These are phyloP conservation scores for Trypanosoma caninum DNA, from an alignment of 208 protist genomes.

Conservation along the genomic window DNA sequence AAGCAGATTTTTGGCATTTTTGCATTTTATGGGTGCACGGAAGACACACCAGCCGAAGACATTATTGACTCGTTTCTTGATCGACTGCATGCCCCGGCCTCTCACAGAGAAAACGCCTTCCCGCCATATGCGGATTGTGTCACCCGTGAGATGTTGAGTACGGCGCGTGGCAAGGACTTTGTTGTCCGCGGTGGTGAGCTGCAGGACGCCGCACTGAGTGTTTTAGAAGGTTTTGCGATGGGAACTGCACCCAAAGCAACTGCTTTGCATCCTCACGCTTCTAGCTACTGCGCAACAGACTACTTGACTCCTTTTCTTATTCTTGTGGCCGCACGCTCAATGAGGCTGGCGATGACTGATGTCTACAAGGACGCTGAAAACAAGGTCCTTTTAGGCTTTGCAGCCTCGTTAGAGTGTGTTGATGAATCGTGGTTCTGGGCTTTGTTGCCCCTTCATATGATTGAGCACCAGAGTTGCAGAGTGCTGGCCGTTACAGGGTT, in stretches of 20 bases:
- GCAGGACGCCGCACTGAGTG: slow-evolving; percentile 64
- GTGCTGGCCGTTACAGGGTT: slow-evolving; percentile 55
- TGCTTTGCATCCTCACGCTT: slow-evolving; percentile 82
- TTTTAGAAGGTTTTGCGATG: slow-evolving; percentile 69
- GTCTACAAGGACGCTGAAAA: slow-evolving; percentile 69
- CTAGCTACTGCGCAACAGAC: slow-evolving; percentile 78
- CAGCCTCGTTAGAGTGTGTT: slow-evolving; percentile 64
- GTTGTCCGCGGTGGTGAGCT: slow-evolving; percentile 63
- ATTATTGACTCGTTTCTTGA: slow-evolving; percentile 66
- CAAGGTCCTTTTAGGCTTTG: slow-evolving; percentile 59
- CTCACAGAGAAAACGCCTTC: slow-evolving; percentile 50
- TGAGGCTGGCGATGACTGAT: slow-evolving; percentile 39
- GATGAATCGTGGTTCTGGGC: slow-evolving; percentile 79
- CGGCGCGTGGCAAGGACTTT: slow-evolving; percentile 49
- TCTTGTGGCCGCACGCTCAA: slow-evolving; percentile 41
- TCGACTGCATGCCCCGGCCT: slow-evolving; percentile 45
- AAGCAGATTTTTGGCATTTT: slow-evolving; percentile 89
- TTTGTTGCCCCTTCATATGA: slow-evolving; percentile 79
- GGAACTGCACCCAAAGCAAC: slow-evolving; percentile 41
- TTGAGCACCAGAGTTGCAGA: slow-evolving; percentile 37
- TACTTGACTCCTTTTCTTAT: slow-evolving; percentile 82
- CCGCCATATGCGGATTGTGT: slow-evolving; percentile 77
- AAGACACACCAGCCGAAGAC: slow-evolving; percentile 74
- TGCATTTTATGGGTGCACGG: slow-evolving; percentile 81
- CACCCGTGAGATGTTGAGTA: slow-evolving; percentile 25